A percentile compares a stretch with the other conserved stretches of the same genome.
Conservation (phyloP, 164 flowering plant genomes). For the Annona cherimola region DNA sequence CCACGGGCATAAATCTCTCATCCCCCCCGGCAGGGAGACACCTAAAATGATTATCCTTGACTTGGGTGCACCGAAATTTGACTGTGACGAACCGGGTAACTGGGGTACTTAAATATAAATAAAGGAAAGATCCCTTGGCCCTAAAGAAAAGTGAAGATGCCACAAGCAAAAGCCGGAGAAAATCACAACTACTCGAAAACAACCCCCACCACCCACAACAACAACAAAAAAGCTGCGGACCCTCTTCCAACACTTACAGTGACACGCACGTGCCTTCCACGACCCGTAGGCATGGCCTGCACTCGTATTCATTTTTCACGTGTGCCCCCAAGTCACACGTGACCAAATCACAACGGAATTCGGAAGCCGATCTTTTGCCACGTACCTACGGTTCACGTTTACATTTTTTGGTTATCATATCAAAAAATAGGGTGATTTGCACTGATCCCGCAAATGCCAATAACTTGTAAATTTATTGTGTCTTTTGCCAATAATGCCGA, state of each 20-base stretch:
- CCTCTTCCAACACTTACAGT: neutral
- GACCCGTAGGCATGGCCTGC: neutral
- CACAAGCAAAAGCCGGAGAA: neutral
- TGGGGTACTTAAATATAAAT: neutral
- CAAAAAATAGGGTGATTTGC: too few species aligned
- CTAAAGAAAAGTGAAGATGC: neutral
- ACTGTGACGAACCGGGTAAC: neutral
- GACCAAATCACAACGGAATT: too few species aligned
- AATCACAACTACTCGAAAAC: slow-evolving; percentile 8
- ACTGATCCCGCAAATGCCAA: too few species aligned
- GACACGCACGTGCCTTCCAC: neutral
- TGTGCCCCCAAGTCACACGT: too few species aligned
- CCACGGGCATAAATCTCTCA: neutral
- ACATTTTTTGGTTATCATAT: too few species aligned
- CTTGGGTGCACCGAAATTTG: slow-evolving; percentile 7
- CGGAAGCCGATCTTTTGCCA: too few species aligned
- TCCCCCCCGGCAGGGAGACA: neutral
- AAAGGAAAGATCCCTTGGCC: neutral
- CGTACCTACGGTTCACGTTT: too few species aligned
- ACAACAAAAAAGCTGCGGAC: slow-evolving; percentile 6
- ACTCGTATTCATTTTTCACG: neutral
- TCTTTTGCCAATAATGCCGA: too few species aligned
- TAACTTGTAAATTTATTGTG: too few species aligned
- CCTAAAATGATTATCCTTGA: slow-evolving; percentile 1
- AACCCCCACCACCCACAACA: slow-evolving; percentile 9